Conservation (phyloP, 768 basidiomycete genomes). For the Xerocomus brunneocitrinus region DNA sequence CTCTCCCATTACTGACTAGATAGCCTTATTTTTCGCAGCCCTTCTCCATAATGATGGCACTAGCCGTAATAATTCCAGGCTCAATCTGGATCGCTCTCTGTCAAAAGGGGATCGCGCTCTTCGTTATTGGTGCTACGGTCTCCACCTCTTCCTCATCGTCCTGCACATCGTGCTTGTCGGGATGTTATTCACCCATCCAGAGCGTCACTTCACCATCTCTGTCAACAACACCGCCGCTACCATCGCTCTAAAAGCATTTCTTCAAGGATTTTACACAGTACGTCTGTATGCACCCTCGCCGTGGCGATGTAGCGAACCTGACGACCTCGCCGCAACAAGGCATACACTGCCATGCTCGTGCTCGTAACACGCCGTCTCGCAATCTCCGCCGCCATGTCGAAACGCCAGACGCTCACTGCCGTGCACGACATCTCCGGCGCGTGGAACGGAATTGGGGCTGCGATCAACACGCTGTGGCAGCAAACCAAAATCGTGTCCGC, state of each 20-base stretch:
- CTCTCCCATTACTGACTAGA: no score
- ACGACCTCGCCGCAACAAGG: background rate
- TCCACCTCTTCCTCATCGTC: background rate
- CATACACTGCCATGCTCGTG: constrained; percentile 16
- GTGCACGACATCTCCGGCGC: constrained; percentile 17
- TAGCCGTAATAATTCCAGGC: background rate
- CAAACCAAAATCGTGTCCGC: constrained; percentile 15
- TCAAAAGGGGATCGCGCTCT: background rate
- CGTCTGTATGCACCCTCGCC: background rate
- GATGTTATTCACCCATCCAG: constrained; percentile 1
- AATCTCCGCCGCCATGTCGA: constrained; percentile 3
- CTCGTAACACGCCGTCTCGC: constrained; percentile 12
- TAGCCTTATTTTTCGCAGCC: background rate
- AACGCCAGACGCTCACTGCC: constrained; percentile 13
- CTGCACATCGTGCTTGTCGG: background rate
- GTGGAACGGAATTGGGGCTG: constrained; percentile 24
- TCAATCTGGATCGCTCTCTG: background rate
- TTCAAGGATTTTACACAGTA: constrained; percentile 6
- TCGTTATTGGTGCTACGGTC: background rate
- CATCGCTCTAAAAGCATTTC: background rate
- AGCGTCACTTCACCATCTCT: constrained; percentile 1
- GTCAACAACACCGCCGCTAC: background rate
- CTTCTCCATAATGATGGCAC: background rate
- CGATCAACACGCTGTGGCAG: constrained; percentile 14
- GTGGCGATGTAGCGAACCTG: background rate